Evolutionary conservation across 2,329 filamentous ascomycete genomes (phyloP).

Genomic region (Mollisia scopiformis): DNA sequence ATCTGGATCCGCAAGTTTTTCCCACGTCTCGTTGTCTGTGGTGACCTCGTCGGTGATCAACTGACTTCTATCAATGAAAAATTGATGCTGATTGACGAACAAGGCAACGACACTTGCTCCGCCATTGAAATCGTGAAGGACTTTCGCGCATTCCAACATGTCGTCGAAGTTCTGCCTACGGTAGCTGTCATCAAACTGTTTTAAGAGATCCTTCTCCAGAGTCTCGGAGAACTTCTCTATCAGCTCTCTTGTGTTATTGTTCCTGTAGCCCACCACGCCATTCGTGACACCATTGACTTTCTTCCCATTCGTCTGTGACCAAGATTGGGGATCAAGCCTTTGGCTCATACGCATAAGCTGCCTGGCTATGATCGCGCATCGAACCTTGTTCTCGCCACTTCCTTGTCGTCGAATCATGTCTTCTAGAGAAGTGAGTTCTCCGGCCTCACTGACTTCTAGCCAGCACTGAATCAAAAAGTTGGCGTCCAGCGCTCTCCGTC

Average conservation of each 20-base stretch:
- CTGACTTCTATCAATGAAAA: constrained; percentile 96
- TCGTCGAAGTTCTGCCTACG: constrained; percentile 93
- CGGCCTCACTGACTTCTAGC: constrained; percentile 90
- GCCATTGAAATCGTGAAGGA: constrained; percentile 93
- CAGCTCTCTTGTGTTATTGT: constrained; percentile 75
- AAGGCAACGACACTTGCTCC: constrained; percentile 92
- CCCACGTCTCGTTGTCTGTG: constrained; percentile 70
- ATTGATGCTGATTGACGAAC: constrained; percentile 98
- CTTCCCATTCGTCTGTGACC: constrained; percentile 65
- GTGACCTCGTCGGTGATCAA: constrained; percentile 73
- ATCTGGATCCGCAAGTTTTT: constrained; percentile 91
- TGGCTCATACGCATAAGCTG: constrained; percentile 95
- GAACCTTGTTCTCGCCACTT: constrained; percentile 87
- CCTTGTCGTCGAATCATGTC: constrained; percentile 80
- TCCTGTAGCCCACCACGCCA: constrained; percentile 46
- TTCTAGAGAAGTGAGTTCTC: constrained; percentile 83
- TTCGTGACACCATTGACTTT: constrained; percentile 51
- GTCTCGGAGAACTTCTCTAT: constrained; percentile 97
- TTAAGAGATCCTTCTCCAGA: constrained; percentile 90
- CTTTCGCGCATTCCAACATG: constrained; percentile 96
- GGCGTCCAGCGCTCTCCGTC: constrained; percentile 86
- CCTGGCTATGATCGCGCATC: constrained; percentile 89
- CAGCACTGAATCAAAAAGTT: constrained; percentile 96
- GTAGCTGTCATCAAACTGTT: constrained; percentile 98
- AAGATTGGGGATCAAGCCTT: constrained; percentile 78